phyloP scores from a whole-genome alignment of 768 basidiomycete genomes.

The Melanogaster broomeanus region DNA sequence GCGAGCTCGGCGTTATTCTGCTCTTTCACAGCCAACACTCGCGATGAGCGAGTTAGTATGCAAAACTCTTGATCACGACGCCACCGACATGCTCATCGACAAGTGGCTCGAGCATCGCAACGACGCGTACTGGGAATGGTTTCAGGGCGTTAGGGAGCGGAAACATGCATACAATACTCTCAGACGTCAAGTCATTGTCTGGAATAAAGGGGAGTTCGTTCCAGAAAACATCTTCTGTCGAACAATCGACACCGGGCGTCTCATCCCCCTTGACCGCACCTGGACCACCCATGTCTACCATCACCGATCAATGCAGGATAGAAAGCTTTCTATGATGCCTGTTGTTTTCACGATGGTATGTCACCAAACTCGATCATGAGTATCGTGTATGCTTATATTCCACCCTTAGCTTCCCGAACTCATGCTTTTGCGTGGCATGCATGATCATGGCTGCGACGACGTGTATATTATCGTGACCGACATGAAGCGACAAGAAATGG shows the following conservation, averaged over 20 bases:
- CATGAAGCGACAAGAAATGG: slow-evolving; percentile 78
- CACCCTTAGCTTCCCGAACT: slow-evolving; percentile 66
- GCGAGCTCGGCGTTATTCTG: slow-evolving; percentile 50
- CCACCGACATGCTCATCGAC: slow-evolving; percentile 78
- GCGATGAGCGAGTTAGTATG: slow-evolving; percentile 79
- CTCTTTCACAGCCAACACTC: slow-evolving; percentile 63
- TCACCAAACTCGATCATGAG: background rate
- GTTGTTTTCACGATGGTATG: slow-evolving; percentile 80
- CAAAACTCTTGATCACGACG: slow-evolving; percentile 75
- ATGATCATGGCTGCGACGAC: slow-evolving; percentile 77
- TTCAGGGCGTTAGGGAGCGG: slow-evolving; percentile 65
- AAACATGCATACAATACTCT: slow-evolving; percentile 55
- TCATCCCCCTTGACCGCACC: slow-evolving; percentile 79
- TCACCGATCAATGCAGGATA: slow-evolving; percentile 73
- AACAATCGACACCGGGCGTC: slow-evolving; percentile 74
- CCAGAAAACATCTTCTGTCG: slow-evolving; percentile 81
- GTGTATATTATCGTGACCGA: slow-evolving; percentile 80
- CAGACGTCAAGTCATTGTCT: slow-evolving; percentile 50
- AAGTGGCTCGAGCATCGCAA: slow-evolving; percentile 82
- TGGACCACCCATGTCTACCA: slow-evolving; percentile 84
- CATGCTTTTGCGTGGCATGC: slow-evolving; percentile 80
- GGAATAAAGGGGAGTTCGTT: slow-evolving; percentile 71
- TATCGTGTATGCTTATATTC: slow-evolving; percentile 1
- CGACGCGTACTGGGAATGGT: slow-evolving; percentile 79
- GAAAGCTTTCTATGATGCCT: slow-evolving; percentile 74